Percentiles rank a stretch among this genome's conserved stretches.
Evolutionary conservation across 345 rosid genomes (phyloP).

Genomic region (Brassica carinata): DNA sequence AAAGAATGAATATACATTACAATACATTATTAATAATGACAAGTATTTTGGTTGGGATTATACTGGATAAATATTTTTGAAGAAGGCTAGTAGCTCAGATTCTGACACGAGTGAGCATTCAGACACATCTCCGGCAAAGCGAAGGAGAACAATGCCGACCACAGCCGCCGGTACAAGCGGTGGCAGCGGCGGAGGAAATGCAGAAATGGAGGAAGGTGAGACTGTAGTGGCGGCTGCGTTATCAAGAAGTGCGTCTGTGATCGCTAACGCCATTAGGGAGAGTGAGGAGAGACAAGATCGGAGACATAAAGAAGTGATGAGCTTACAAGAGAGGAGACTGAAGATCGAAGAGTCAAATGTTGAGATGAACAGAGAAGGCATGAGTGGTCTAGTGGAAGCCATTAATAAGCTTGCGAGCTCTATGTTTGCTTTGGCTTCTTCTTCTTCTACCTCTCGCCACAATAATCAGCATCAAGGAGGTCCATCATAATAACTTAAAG

Average conservation of each 20-base stretch:
- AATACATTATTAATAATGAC: slow-evolving; percentile 9
- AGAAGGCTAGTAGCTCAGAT: slow-evolving; percentile 67
- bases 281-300: slow-evolving; percentile 69
- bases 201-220: slow-evolving; percentile 30
- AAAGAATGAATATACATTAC: background rate
- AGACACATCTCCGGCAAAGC: slow-evolving; percentile 72
- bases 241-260: slow-evolving; percentile 67
- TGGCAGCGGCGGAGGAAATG: slow-evolving; percentile 17
- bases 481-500: slow-evolving; percentile 9
- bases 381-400: slow-evolving; percentile 70
- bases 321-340: slow-evolving; percentile 65
- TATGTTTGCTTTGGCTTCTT: slow-evolving; percentile 68
- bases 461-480: slow-evolving; percentile 38
- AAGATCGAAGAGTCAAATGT: slow-evolving; percentile 68
- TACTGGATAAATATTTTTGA: slow-evolving; percentile 14
- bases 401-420: slow-evolving; percentile 86
- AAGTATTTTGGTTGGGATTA: slow-evolving; percentile 8
- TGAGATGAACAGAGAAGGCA: slow-evolving; percentile 62
- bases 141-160: slow-evolving; percentile 47
- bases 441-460: slow-evolving; percentile 33
- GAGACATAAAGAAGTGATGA: slow-evolving; percentile 70
- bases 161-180: slow-evolving; percentile 33
- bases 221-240: slow-evolving; percentile 62
- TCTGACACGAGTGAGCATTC: slow-evolving; percentile 79
- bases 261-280: slow-evolving; percentile 75